phyloP scores from a whole-genome alignment of 2,329 filamentous ascomycete species.

The Pseudocercospora pini-densiflorae region DNA sequence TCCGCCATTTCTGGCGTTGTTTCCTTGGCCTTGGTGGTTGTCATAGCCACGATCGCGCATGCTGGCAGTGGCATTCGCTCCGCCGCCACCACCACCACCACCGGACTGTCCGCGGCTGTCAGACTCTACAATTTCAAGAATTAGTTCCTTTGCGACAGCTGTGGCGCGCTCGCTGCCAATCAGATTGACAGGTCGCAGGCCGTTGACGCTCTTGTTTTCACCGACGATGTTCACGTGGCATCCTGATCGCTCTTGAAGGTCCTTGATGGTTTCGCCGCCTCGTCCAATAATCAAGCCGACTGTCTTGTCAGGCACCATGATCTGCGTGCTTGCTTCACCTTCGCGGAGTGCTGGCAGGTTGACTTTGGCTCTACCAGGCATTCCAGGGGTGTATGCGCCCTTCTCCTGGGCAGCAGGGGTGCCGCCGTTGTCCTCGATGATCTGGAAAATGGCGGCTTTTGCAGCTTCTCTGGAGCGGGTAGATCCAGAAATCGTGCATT shows the following conservation, averaged over 20 bases:
- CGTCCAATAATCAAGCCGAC: constrained; percentile 94
- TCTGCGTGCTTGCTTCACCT: constrained; percentile 84
- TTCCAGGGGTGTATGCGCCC: constrained; percentile 41
- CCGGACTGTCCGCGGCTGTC: constrained; percentile 62
- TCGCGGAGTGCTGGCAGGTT: constrained; percentile 65
- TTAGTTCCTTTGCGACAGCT: constrained; percentile 79
- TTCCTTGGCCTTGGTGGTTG: constrained; percentile 32
- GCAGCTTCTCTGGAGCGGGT: constrained; percentile 74
- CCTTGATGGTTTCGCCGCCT: constrained; percentile 88
- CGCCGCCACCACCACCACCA: constrained; percentile 36
- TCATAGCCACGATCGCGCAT: constrained; percentile 38
- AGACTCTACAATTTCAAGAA: constrained; percentile 93
- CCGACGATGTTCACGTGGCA: constrained; percentile 96
- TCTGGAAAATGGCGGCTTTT: constrained; percentile 80
- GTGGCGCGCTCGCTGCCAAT: constrained; percentile 79
- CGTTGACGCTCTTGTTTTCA: constrained; percentile 91
- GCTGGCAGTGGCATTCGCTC: constrained; percentile 28
- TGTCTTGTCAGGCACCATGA: constrained; percentile 93
- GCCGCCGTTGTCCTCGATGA: constrained; percentile 83
- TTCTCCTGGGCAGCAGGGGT: constrained; percentile 44
- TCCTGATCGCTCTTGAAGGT: constrained; percentile 88
- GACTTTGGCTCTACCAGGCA: constrained; percentile 42
- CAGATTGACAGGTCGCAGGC: constrained; percentile 85
- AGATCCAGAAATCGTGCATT: constrained; percentile 83
- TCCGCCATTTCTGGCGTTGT: constrained; percentile 42